A percentile compares a stretch with the other conserved stretches of the same genome.
These are phyloP conservation scores for Pholiota conissans DNA, from an alignment of 768 basidiomycete genomes.

Conservation along the genomic window DNA sequence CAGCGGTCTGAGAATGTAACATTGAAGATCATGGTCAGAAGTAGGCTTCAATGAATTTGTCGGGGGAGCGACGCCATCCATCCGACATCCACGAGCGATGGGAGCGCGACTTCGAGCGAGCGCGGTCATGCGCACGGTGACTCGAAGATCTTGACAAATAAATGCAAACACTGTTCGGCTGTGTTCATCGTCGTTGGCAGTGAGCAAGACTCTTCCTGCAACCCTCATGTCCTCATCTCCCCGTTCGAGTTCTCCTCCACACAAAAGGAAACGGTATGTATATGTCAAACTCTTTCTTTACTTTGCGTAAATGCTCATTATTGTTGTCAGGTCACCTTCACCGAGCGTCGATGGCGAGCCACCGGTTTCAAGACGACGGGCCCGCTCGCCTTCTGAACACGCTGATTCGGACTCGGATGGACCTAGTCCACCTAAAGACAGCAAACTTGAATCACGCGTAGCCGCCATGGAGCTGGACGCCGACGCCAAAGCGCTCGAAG, in stretches of 20 bases:
- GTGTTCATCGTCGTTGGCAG: not conserved
- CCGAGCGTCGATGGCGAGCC: constrained; percentile 39
- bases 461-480: constrained; percentile 66
- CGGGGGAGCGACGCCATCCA: no score
- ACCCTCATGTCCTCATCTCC: constrained; percentile 21
- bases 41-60: not conserved
- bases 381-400: constrained; percentile 38
- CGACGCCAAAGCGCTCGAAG: constrained; percentile 26
- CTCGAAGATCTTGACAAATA: not conserved
- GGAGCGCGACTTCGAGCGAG: no score
- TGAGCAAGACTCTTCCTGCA: not conserved
- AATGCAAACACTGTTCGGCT: not conserved
- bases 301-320: constrained; percentile 3
- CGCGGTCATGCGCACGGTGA: not conserved
- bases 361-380: constrained; percentile 44
- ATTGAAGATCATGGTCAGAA: not conserved
- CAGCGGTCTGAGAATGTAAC: not conserved
- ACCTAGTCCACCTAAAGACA: constrained; percentile 76
- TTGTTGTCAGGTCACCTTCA: constrained; percentile 43
- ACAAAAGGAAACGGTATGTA: constrained; percentile 52
- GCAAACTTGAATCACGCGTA: constrained; percentile 70
- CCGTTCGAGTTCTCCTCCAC: constrained; percentile 21
- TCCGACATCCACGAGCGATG: no score
- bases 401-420: constrained; percentile 47
- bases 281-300: not conserved